Base-by-base conservation (phyloP, 306 rosid genomes). In the Vigna unguiculata region DNA sequence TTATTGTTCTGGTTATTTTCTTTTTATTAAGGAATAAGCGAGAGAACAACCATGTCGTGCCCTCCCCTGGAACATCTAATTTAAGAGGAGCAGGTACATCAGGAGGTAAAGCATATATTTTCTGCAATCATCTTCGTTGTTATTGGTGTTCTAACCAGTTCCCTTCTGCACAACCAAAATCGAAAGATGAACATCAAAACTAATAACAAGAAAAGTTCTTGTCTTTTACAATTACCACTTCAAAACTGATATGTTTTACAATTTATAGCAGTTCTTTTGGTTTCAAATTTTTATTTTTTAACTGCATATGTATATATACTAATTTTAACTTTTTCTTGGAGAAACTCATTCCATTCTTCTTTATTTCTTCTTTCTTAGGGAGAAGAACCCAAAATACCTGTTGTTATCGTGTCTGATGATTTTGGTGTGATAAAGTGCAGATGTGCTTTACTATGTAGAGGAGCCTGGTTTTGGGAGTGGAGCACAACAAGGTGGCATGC, bases 381-480 rank as follows among this genome's bases (percentile, higher is more conserved):
- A 40, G 45, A 9, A 9, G 13, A 9, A 8, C 10, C 45, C 13
- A 40, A 40, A 40, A 40, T 40, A 40, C 45, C 45, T 0, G 3
- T 63, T 9, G 64, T 7, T 13, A 9, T 30, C 61, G 65, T 34
- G 43, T 36, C 25, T 19, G 15, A 58, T 20, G 52, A 40, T 61
- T 76, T 22, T 59, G 25, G 46, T 52, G 7, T 12, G 34, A 64
- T 64, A 34, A 76, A 69, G 34, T 71, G 82, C 25, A 85, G 93
- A 87, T 49, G 86, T 85, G 59, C 85, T 80, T 81, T 89, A 84
- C 83, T 75, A 71, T 67, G 82, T 77, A 49, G 86, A 83, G 64
- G 82, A 77, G 13, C 88, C 82, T 9, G 83, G 81, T 46, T 58
- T 2, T 55, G 83, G 17, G 21, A 72, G 52, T 74, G 79, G 78